Evolutionary conservation across 352 stramenopile species (phyloP).

Genomic region (Phytophthora cryptogea): DNA sequence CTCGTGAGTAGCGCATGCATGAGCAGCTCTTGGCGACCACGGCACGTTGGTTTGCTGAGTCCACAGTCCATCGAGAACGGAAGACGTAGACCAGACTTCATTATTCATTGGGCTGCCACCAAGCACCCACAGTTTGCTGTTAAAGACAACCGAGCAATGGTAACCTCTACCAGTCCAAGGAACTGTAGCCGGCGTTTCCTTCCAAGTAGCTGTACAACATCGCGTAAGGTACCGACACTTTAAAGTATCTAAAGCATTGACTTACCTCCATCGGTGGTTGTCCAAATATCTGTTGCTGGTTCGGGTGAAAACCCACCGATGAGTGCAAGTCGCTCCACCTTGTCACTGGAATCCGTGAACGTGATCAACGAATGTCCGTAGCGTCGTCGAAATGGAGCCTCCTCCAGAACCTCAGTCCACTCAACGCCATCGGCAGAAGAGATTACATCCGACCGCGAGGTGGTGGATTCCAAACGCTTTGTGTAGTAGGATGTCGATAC

Average conservation of each 20-base stretch:
- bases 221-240: neutral
- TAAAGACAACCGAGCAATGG: conserved; percentile 73
- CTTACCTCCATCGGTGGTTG: conserved; percentile 64
- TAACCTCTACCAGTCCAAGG: conserved; percentile 72
- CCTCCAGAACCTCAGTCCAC: conserved; percentile 73
- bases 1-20: conserved; percentile 61
- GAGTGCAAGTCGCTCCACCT: conserved; percentile 58
- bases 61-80: conserved; percentile 61
- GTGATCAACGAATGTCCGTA: conserved; percentile 74
- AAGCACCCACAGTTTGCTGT: conserved; percentile 66
- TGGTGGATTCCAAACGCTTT: conserved; percentile 71
- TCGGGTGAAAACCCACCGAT: conserved; percentile 79
- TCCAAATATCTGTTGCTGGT: conserved; percentile 77
- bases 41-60: conserved; percentile 45
- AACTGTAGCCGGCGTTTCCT: conserved; percentile 28
- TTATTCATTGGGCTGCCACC: conserved; percentile 82
- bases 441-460: conserved; percentile 66
- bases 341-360: conserved; percentile 59
- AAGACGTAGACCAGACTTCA: conserved; percentile 75
- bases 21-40: conserved; percentile 61
- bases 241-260: neutral
- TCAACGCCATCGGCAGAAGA: conserved; percentile 56
- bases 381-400: conserved; percentile 71
- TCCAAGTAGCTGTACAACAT: conserved; percentile 45
- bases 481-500: conserved; percentile 81